Base-by-base conservation (phyloP, 2,329 filamentous ascomycete genomes). In the Tolypocladium tundrense region DNA sequence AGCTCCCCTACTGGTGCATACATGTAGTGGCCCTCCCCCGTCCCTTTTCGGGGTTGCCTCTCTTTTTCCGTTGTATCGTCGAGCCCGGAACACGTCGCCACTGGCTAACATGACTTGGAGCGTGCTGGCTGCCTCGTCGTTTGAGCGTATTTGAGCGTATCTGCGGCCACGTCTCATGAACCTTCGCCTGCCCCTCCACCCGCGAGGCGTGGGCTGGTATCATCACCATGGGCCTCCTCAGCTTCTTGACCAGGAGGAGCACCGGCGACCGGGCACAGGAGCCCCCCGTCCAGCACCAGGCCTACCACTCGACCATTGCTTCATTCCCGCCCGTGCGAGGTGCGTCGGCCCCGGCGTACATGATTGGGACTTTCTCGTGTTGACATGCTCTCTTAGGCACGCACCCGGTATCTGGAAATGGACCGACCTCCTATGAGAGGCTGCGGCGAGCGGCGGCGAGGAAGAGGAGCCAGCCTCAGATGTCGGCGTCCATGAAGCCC, bases 151-250 rank as follows among this genome's bases (percentile, higher is more conserved):
- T 24, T 19, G 13, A 35, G 9, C 48, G 48, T 24, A 4, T 35
- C 48, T 31, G 48, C n/a, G 3, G 14, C n/a, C n/a, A 7, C 11
- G 11, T 14, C 35, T 39, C 51, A 53, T 40, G 51, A 53, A 5
- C 35, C 11, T 53, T 21, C 21, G 33, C 6, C 14, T 13, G 40
- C 33, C 33, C 21, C 27, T 39, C 14, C 21, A 39, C 51, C 31
- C 42, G 7, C n/a, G 41, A 39, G 51, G 53, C 45, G 51, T 51
- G 40, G 56, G 41, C 48, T 45, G 11, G 16, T 19, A 39, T 21
- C 6, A 24, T 27, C 31, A 19, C 21, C 57, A 59, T 59, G 57
- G 57, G 57, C 8, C 33, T 59, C 9, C 33, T 59, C 48, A 59
- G 57, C 48, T 59, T 59, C 54, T 40, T 59, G 10, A 41, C 48